Percentiles rank a stretch among this genome's conserved stretches.
These are phyloP conservation scores for Penicillium parvum DNA, from an alignment of 495 filamentous ascomycete genomes.

Conservation along the genomic window DNA sequence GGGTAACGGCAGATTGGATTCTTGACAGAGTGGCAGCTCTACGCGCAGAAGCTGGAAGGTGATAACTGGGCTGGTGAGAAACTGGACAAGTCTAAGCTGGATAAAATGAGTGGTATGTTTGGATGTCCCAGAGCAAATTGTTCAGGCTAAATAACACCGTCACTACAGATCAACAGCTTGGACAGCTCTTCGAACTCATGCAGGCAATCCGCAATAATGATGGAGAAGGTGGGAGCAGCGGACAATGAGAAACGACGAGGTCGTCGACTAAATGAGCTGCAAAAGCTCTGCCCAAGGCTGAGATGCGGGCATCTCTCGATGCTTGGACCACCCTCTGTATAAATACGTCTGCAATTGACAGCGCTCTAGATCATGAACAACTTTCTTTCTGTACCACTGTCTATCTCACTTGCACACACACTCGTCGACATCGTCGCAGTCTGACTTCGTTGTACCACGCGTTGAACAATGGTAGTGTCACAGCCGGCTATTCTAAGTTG, in stretches of 20 bases:
- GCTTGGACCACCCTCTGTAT: constrained; percentile 4
- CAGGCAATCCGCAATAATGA: constrained; percentile 60
- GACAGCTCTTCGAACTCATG: constrained; percentile 93
- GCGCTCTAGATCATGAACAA: not conserved
- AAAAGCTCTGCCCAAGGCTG: not conserved
- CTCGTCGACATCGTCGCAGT: too few species aligned
- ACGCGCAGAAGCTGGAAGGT: constrained; percentile 86
- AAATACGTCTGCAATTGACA: constrained; percentile 17
- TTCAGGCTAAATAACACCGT: constrained; percentile 6
- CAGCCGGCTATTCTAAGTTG: too few species aligned
- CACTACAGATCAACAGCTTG: constrained; percentile 77
- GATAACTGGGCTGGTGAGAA: constrained; percentile 75
- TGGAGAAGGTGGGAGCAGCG: constrained; percentile 17
- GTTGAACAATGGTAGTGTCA: too few species aligned
- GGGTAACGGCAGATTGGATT: constrained; percentile 72
- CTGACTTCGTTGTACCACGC: too few species aligned
- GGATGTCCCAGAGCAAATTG: constrained; percentile 8
- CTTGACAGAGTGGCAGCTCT: constrained; percentile 92
- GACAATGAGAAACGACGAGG: constrained; percentile 12
- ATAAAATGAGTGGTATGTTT: constrained; percentile 89
- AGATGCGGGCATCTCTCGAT: constrained; percentile 20
- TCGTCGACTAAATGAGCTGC: not conserved
- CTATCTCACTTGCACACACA: not conserved
- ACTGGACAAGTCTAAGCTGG: constrained; percentile 71
- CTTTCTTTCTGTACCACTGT: not conserved